A percentile compares a stretch with the other conserved stretches of the same genome.
These are phyloP conservation scores for Nigrospora sphaerica DNA, from an alignment of 2,329 filamentous ascomycete species.

Conservation along the genomic window DNA sequence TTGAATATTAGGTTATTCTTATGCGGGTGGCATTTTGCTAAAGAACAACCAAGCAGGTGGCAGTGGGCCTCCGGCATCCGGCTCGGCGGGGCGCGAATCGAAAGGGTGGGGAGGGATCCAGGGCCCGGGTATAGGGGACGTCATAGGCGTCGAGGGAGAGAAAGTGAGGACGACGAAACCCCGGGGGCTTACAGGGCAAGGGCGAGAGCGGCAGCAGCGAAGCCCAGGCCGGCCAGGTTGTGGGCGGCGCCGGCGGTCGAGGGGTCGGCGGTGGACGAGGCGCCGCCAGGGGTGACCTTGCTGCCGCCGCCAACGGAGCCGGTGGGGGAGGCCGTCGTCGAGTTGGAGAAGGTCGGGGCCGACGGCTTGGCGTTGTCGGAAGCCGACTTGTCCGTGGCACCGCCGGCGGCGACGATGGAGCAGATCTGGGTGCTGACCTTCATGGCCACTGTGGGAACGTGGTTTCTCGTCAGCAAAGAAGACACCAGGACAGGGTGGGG, in stretches of 20 bases:
- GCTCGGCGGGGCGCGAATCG: too few species aligned
- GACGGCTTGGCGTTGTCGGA: slow-evolving; percentile 8
- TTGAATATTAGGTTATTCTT: too few species aligned
- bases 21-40: too few species aligned
- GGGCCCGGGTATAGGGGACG: too few species aligned
- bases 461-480: not conserved
- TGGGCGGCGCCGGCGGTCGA: not conserved
- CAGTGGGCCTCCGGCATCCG: too few species aligned
- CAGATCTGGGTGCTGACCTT: slow-evolving; percentile 17
- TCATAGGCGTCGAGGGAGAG: too few species aligned
- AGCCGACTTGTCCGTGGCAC: not conserved
- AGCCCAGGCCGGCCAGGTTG: not conserved
- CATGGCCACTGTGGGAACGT: slow-evolving; percentile 10
- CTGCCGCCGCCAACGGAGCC: too few species aligned
- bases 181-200: not conserved
- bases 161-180: too few species aligned
- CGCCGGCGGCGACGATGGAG: slow-evolving; percentile 5
- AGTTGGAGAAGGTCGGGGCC: slow-evolving; percentile 3
- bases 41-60: too few species aligned
- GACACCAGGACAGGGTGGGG: not conserved
- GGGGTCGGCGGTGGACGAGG: not conserved
- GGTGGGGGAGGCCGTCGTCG: not conserved
- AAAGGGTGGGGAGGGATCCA: too few species aligned
- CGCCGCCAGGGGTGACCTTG: not conserved
- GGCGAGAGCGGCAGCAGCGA: not conserved